Evolutionary conservation across 345 rosid species (phyloP), one percentile per base, ranked within the genome.

Genomic region (Tarenaya hassleriana): DNA sequence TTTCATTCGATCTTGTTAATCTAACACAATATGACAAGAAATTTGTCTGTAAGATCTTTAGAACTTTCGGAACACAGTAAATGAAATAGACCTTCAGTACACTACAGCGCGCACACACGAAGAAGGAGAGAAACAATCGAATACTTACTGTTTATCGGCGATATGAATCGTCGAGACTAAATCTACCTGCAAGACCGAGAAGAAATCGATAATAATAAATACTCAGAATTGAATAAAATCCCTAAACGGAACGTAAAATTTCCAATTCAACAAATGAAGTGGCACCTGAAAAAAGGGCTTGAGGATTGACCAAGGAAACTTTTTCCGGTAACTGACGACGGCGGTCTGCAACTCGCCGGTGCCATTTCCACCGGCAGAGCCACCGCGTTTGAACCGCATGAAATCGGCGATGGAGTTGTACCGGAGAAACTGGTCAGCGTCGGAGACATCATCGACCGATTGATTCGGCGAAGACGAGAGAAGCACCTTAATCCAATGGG

Each of bases 91-190:
- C 29, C 29, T 24, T 24, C 41, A 37, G 15, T 37, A 41, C n/a
- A 11, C n/a, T 41, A 13, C 17, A 41, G 2, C 45, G 6, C 1
- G 21, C 19, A 41, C 34, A 27, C 10, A 51, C 55, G n/a, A 17
- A 16, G 12, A 20, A 38, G 7, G 35, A 17, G 35, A 20, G 8
- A 33, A 32, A n/a, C n/a, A 16, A 48, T 15, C n/a, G 16, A 15
- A 47, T 31, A 48, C 85, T 48, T 79, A 87, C 94, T 81, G 88
- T 78, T 82, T 79, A 68, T 92, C 96, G 1, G 88, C 98, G 47
- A 88, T 83, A 66, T 92, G 98, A 71, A 92, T 81, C 1, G 96
- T 78, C 16, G 96, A 92, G 35, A 88, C 88, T 77, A 88, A 85
- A 83, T 92, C 95, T 59, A 87, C 90, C 98, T 92, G 70, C 64